These are phyloP conservation scores for Catharanthus roseus DNA, from an alignment of 257 asterid species.

Conservation along the genomic window DNA sequence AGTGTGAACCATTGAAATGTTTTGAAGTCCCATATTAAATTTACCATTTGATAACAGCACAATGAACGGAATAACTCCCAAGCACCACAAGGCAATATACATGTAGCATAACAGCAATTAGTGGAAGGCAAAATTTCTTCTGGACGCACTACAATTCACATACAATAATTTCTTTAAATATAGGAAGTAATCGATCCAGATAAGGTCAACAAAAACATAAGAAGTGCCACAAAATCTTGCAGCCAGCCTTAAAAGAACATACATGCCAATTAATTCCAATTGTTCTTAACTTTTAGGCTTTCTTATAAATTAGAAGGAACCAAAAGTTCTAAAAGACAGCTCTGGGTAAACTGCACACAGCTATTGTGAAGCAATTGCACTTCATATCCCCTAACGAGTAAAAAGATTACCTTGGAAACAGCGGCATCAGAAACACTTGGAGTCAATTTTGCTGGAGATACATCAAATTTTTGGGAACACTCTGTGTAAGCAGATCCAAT, in stretches of 20 bases:
- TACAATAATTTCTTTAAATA: neutral
- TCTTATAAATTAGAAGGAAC: neutral
- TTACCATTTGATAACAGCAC: neutral
- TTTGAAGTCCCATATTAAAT: neutral
- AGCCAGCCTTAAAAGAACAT: neutral
- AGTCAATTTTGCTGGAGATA: constrained; percentile 38
- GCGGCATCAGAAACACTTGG: constrained; percentile 32
- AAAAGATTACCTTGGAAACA: constrained; percentile 39
- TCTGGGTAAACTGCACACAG: neutral
- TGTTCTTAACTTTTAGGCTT: neutral
- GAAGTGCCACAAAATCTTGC: neutral
- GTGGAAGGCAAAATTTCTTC: neutral
- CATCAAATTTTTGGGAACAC: constrained; percentile 58
- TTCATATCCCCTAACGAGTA: neutral
- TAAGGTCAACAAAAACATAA: neutral
- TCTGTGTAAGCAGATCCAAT: constrained; percentile 85
- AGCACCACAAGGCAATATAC: neutral
- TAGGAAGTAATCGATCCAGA: neutral
- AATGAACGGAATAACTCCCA: neutral
- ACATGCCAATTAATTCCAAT: neutral
- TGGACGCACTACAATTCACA: neutral
- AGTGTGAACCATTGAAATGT: neutral
- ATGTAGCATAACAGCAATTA: neutral
- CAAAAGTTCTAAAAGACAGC: neutral
- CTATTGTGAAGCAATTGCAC: neutral